These are phyloP conservation scores for Tulasnella sp. DNA, from an alignment of 768 basidiomycete genomes.

Conservation along the genomic window DNA sequence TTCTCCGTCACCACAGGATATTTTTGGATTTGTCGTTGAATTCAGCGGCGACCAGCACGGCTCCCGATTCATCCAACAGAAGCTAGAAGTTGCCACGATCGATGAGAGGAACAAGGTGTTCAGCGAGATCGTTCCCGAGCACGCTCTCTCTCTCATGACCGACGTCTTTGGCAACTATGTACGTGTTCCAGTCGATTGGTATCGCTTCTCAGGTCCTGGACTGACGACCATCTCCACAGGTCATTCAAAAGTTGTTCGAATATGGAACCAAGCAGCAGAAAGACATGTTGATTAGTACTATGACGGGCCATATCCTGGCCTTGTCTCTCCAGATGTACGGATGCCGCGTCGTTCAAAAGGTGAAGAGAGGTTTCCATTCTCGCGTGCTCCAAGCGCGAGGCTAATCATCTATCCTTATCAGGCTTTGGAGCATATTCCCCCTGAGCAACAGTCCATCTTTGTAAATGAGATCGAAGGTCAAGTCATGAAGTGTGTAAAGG, in stretches of 20 bases:
- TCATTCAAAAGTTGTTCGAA: constrained; percentile 93
- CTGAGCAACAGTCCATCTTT: constrained; percentile 75
- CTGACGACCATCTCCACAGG: constrained; percentile 51
- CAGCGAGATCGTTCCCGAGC: constrained; percentile 81
- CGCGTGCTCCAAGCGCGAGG: neutral
- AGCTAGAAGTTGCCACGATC: constrained; percentile 71
- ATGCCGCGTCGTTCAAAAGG: constrained; percentile 95
- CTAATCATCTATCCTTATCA: constrained; percentile 43
- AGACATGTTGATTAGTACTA: constrained; percentile 63
- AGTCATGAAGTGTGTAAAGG: constrained; percentile 83
- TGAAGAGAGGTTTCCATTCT: constrained; percentile 40
- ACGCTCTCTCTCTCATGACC: constrained; percentile 75
- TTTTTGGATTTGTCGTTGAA: constrained; percentile 82
- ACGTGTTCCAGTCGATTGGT: constrained; percentile 41
- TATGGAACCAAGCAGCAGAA: constrained; percentile 78
- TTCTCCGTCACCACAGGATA: constrained; percentile 61
- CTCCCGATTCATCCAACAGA: constrained; percentile 96
- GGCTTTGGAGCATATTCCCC: constrained; percentile 81
- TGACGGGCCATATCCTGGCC: constrained; percentile 76
- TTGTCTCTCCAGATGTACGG: constrained; percentile 93
- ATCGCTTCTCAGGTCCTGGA: neutral
- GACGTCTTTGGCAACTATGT: constrained; percentile 98
- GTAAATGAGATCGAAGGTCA: constrained; percentile 79
- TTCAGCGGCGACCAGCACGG: constrained; percentile 95
- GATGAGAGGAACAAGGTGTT: constrained; percentile 82